Base-by-base conservation (phyloP, 2,329 filamentous ascomycete genomes). In the Herpotrichia juniperi region DNA sequence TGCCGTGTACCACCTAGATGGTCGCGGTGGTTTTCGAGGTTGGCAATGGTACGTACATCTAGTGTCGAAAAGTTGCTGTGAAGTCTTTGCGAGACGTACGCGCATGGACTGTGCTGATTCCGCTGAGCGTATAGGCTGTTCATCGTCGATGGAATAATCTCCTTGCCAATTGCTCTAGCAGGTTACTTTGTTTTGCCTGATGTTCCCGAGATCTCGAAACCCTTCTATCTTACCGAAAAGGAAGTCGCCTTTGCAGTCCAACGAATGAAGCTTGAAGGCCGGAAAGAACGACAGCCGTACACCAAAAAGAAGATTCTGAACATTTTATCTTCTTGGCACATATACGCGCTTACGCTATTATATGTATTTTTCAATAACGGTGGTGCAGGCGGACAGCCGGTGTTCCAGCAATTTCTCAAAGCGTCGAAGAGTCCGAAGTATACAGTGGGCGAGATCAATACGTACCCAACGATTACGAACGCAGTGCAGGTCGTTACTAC, bases 321-420 rank as follows among this genome's bases (percentile, higher is more conserved):
- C 59, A 87, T 88, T 16, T 82, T 88, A 50, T 76, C 78, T 0
- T 83, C 81, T 5, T 89, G 87, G 86, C 86, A 86, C 55, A 83
- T 89, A 1, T 89, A 86, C 49, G 58, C 81, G 0, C 72, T 89
- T 2, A 79, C 79, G 0, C 48, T 83, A 0, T 68, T 87, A 1
- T 89, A 88, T 64, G 78, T 88, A 46, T 70, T 82, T 35, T 88
- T 87, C 75, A 87, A 86, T 68, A 88, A 89, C 59, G 83, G 80
- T 1, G 75, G 72, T 2, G 73, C 75, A 1, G 74, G 75, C 16
- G 62, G 74, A 11, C 81, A 84, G 63, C 85, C 86, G 0, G 78
- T 82, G 0, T 88, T 88, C 57, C 78, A 65, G 66, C 78, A 77
- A 65, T 79, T 64, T 54, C 63, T 79, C 16, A 76, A 78, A 56